Base-by-base conservation (phyloP, 1,284 basidiomycete species). In the Ceratobasidium papillatum region DNA sequence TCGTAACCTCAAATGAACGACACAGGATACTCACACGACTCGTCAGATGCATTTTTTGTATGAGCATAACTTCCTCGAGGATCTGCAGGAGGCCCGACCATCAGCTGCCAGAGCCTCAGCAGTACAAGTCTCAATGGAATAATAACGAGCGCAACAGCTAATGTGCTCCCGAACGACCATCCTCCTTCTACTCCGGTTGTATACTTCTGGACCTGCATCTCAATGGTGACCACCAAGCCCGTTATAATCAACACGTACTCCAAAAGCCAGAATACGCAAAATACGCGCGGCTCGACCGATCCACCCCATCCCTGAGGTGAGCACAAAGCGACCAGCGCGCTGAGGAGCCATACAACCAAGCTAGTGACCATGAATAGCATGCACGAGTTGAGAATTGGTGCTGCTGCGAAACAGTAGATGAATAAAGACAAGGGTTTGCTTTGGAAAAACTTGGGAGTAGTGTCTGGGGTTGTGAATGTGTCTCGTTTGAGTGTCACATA, bases 351-450 rank as follows among this genome's bases (percentile, higher is more conserved):
- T 2, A 72, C 69, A 30, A 62, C 27, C 19, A 62, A 47, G 17
- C 56, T 62, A 1, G 69, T 72, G 56, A 58, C 14, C 17, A 72
- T 72, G 45, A 72, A 72, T 22, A 72, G 69, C 69, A 72, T 72
- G 22, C 69, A 72, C 45, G 69, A 59, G 58, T 72, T 72, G 43
- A 72, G 17, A 19, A 72, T 27, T 11, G 69, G 69, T 11, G 25
- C 43, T 2, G 58, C 58, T 9, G 69, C 56, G 43, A 72, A 47
- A 14, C 27, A 41, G 43, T 45, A 72, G 9, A 61, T 11, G 17
- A 72, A 61, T 9, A 34, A 36, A 1, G 61, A 62, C 45, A 25
- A 72, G 7, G 38, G 3, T 25, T 49, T 38, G 58, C 51, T 51
- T 36, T 59, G 19, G 58, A 72, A 72, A n/a, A 72, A 43, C 1